These are phyloP conservation scores for Pythium periplocum DNA, from an alignment of 352 stramenopile genomes.

Conservation along the genomic window DNA sequence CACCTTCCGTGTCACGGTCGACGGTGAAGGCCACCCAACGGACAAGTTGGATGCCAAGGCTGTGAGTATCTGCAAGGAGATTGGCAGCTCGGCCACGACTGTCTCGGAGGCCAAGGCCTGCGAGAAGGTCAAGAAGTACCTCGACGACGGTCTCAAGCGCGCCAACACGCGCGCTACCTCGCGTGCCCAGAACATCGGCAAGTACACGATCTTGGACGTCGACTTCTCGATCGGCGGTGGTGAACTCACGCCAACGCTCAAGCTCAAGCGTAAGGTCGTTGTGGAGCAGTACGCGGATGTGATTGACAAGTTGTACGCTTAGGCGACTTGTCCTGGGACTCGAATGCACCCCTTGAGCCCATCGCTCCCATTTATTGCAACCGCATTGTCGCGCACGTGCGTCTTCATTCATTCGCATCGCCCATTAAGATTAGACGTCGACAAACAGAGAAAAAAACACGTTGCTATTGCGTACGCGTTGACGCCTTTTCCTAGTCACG, in stretches of 20 bases:
- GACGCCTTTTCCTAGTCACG: constrained; percentile 18
- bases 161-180: constrained; percentile 71
- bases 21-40: constrained; percentile 78
- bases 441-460: too few species aligned
- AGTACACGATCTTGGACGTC: constrained; percentile 82
- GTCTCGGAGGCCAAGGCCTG: constrained; percentile 58
- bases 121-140: constrained; percentile 74
- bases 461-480: not conserved
- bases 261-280: constrained; percentile 93
- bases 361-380: too few species aligned
- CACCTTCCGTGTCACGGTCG: constrained; percentile 76
- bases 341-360: too few species aligned
- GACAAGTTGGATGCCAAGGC: constrained; percentile 74
- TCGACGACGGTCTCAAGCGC: constrained; percentile 72
- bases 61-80: constrained; percentile 47
- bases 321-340: too few species aligned
- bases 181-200: constrained; percentile 79
- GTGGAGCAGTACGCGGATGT: constrained; percentile 88
- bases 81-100: constrained; percentile 66
- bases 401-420: too few species aligned
- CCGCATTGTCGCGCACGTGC: too few species aligned
- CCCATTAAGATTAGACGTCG: too few species aligned
- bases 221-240: constrained; percentile 89
- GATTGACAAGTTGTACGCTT: constrained; percentile 86
- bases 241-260: constrained; percentile 96